These are phyloP conservation scores for Excoecaria agallocha DNA, from an alignment of 345 rosid species.

Conservation along the genomic window DNA sequence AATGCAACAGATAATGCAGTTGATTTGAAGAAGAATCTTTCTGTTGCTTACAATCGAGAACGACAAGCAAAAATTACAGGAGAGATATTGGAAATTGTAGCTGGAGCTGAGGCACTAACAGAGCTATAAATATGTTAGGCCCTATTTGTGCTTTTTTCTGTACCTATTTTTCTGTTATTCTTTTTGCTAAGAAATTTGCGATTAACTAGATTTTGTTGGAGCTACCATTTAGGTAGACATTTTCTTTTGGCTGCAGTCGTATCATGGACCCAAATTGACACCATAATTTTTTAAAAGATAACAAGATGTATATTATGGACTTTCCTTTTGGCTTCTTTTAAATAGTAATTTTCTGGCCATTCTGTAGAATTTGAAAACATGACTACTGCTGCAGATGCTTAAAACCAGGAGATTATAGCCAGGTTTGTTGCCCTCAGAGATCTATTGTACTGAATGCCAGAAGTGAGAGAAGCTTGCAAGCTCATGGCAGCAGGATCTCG, in stretches of 20 bases:
- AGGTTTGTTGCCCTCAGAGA: not conserved
- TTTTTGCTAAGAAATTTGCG: not conserved
- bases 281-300: not conserved
- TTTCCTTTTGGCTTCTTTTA: not conserved
- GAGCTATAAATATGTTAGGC: slow-evolving; percentile 19
- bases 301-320: not conserved
- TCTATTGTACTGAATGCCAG: not conserved
- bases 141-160: not conserved
- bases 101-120: slow-evolving; percentile 80
- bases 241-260: not conserved
- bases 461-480: not conserved
- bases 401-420: not conserved
- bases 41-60: slow-evolving; percentile 52
- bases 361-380: not conserved
- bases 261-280: not conserved
- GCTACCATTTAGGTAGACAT: not conserved
- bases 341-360: not conserved
- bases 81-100: slow-evolving; percentile 76
- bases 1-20: slow-evolving; percentile 75
- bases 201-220: not conserved
- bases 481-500: not conserved
- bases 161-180: not conserved
- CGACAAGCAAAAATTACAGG: slow-evolving; percentile 77
- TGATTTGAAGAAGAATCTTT: slow-evolving; percentile 68
- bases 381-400: not conserved